These are phyloP conservation scores for Triangularia setosa DNA, from an alignment of 2,329 filamentous ascomycete genomes.

Conservation along the genomic window DNA sequence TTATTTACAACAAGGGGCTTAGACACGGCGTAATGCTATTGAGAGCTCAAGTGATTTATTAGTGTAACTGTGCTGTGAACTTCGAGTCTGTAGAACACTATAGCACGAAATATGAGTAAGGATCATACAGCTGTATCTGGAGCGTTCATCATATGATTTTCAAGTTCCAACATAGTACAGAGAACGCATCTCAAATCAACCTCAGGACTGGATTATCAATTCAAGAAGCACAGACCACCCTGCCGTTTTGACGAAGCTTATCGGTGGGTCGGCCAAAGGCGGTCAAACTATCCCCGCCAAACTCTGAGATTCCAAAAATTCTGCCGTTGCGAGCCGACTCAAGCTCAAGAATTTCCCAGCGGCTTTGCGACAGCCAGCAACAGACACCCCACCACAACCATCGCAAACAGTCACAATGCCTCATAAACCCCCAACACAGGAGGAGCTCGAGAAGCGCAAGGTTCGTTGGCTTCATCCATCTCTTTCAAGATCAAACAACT, in stretches of 20 bases:
- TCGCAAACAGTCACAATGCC: slow-evolving; percentile 20
- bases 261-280: slow-evolving; percentile 16
- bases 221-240: slow-evolving; percentile 6
- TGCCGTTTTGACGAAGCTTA: not conserved
- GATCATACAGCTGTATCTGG: too few species aligned
- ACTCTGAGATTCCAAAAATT: slow-evolving; percentile 22
- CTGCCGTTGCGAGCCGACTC: slow-evolving; percentile 20
- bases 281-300: slow-evolving; percentile 22
- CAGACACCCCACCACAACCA: slow-evolving; percentile 11
- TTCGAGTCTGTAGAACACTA: too few species aligned
- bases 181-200: not conserved
- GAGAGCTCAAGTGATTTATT: too few species aligned
- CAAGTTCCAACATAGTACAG: not conserved
- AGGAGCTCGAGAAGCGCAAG: slow-evolving; percentile 59
- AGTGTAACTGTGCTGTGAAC: too few species aligned
- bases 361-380: slow-evolving; percentile 6
- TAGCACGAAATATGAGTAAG: too few species aligned
- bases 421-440: slow-evolving; percentile 45
- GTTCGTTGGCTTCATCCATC: slow-evolving; percentile 35
- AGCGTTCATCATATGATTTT: too few species aligned
- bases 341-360: slow-evolving; percentile 21
- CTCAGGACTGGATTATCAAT: not conserved
- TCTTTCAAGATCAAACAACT: not conserved
- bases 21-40: too few species aligned
- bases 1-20: not conserved